Evolutionary conservation across 768 basidiomycete genomes (phyloP), one percentile per base, ranked within the genome.

Genomic region (Mycena rebaudengoi): DNA sequence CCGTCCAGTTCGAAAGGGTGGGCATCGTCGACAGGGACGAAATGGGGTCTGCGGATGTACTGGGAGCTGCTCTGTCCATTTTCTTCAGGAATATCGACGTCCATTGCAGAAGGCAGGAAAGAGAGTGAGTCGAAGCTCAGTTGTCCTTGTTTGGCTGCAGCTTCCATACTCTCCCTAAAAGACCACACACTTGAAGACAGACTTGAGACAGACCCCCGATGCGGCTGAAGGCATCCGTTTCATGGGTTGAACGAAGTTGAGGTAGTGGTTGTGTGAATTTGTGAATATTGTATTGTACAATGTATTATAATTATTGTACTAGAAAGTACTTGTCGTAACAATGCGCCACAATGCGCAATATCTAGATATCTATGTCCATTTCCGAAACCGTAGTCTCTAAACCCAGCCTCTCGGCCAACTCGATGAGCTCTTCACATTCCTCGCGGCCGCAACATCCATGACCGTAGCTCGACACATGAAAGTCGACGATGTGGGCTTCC

Each of bases 1-100:
- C 86, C 76, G 60, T 96, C 95, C 54, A 96, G 85, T 72, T 97
- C 95, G 72, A 95, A 96, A 5, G 95, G 93, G 71, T 95, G 94
- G 0, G 83, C 83, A 41, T 92, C 91, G 74, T 95, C 90, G 14
- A 95, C 84, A 13, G 79, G 77, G 2, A 84, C 84, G 21, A 82
- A 29, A 72, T 57, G 39, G 41, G 64, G 30, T 71, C 75, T 63
- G 55, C 77, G 21, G 70, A 32, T 16, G 67, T 52, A 68, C 23
- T 65, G 66, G 40, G 69, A 65, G 59, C 73, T 71, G 32, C 69
- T 69, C 44, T 73, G 78, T 4, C 54, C 41, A 20, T 43, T 46
- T 29, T 70, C 69, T 45, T 69, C 70, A 20, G 66, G 64, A 46
- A 63, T 63, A 69, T 84, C 82, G 40, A 85, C 73, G 53, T 84